phyloP scores from a whole-genome alignment of 176 grass and related monocot genomes.

The Eragrostis curvula region DNA sequence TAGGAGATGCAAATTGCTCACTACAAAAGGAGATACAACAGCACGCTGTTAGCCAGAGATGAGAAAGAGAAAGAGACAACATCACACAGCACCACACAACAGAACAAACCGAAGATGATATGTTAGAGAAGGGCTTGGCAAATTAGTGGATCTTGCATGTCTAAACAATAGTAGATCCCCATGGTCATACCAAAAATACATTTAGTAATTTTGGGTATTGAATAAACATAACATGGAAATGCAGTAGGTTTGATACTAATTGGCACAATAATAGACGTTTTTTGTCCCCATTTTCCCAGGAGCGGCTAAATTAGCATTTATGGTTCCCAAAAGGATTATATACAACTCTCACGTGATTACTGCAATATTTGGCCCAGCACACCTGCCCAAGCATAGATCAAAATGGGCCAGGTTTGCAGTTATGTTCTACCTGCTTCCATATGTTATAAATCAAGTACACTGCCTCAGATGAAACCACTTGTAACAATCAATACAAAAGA shows the following conservation, averaged over 20 bases:
- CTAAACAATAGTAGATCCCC: background rate
- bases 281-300: slow-evolving; percentile 4
- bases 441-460: background rate
- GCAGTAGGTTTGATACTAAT: background rate
- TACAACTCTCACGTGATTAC: background rate
- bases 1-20: too few species aligned
- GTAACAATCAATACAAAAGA: background rate
- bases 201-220: background rate
- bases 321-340: background rate
- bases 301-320: background rate
- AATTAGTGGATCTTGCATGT: background rate
- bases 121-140: slow-evolving; percentile 41
- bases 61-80: too few species aligned
- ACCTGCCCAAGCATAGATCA: background rate
- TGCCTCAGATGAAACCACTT: slow-evolving; percentile 5
- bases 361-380: background rate
- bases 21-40: too few species aligned
- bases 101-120: slow-evolving; percentile 13
- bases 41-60: too few species aligned
- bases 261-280: background rate
- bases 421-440: background rate
- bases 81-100: too few species aligned
- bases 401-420: background rate
- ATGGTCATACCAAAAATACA: background rate
- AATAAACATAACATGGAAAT: background rate